Evolutionary conservation across 2,329 filamentous ascomycete genomes (phyloP).

Genomic region (Hymenoscyphus occultus): DNA sequence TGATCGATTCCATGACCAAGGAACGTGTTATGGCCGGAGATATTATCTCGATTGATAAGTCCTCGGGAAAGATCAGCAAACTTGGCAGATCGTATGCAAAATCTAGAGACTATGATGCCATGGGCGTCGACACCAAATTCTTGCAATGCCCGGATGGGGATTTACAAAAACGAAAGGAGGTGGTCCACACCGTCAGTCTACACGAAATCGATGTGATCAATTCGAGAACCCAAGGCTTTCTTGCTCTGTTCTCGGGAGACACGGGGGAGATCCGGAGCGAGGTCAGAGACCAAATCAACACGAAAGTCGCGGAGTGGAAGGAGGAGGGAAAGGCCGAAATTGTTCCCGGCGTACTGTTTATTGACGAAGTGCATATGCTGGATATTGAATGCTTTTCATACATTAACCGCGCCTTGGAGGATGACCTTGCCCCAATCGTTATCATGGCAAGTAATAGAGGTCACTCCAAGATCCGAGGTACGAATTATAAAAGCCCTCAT

Average conservation of each 20-base stretch:
- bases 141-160: slow-evolving; percentile 97
- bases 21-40: slow-evolving; percentile 98
- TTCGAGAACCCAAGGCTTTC: slow-evolving; percentile 95
- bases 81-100: slow-evolving; percentile 91
- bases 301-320: slow-evolving; percentile 98
- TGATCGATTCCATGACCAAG: slow-evolving; percentile 99
- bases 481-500: slow-evolving; percentile 88
- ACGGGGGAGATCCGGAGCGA: slow-evolving; percentile 97
- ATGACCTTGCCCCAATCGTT: slow-evolving; percentile 91
- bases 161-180: slow-evolving; percentile 94
- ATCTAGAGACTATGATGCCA: slow-evolving; percentile 96
- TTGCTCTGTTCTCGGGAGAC: slow-evolving; percentile 95
- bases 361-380: slow-evolving; percentile 99
- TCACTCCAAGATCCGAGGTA: slow-evolving; percentile 86
- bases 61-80: slow-evolving; percentile 96
- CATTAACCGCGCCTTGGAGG: slow-evolving; percentile 94
- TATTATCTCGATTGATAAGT: slow-evolving; percentile 98
- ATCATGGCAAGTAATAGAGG: slow-evolving; percentile 99
- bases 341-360: slow-evolving; percentile 93
- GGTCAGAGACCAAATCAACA: slow-evolving; percentile 98
- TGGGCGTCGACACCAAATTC: slow-evolving; percentile 98
- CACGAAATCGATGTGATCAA: slow-evolving; percentile 99
- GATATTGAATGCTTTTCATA: slow-evolving; percentile 99
- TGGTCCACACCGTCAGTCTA: slow-evolving; percentile 92
- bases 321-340: slow-evolving; percentile 99